Evolutionary conservation across 2,329 filamentous ascomycete species (phyloP).

Genomic region (Orbilia ellipsospora): DNA sequence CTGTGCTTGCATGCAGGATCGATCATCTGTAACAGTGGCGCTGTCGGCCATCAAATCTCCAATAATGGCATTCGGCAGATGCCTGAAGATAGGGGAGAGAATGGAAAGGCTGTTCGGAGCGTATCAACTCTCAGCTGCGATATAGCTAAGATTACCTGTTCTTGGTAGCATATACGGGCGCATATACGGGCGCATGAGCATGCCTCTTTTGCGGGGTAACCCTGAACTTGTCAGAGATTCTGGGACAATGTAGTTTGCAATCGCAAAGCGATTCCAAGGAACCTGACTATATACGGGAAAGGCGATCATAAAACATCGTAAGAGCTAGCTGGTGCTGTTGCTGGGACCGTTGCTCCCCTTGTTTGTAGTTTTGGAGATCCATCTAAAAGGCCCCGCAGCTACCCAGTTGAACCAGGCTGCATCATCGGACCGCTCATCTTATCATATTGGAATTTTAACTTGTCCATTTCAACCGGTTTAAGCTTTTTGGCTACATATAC

Average conservation of each 20-base stretch:
- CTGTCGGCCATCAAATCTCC: conserved; percentile 27
- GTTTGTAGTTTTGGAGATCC: conserved; percentile 7
- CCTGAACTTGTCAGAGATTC: conserved; percentile 38
- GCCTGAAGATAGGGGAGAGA: conserved; percentile 44
- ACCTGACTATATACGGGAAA: conserved; percentile 3
- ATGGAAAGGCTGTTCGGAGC: conserved; percentile 1
- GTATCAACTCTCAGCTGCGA: neutral
- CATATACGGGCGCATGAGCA: conserved; percentile 30
- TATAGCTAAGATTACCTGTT: neutral
- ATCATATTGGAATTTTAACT: conserved; percentile 27
- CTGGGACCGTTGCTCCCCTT: neutral
- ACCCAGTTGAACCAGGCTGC: conserved; percentile 24
- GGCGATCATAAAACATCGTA: neutral
- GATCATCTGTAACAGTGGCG: conserved; percentile 48
- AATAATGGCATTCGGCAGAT: conserved; percentile 37
- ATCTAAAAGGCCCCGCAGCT: conserved; percentile 49
- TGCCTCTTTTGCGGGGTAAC: conserved; percentile 55
- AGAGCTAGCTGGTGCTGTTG: neutral
- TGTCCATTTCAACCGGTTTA: neutral
- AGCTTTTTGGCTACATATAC: neutral
- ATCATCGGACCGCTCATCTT: conserved; percentile 27
- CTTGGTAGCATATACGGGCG: conserved; percentile 6
- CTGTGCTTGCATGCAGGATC: conserved; percentile 32
- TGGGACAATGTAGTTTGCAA: conserved; percentile 21
- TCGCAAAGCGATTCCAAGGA: conserved; percentile 5